Base-by-base conservation (phyloP, 805 yeast species). In the Candida gorgasii region DNA sequence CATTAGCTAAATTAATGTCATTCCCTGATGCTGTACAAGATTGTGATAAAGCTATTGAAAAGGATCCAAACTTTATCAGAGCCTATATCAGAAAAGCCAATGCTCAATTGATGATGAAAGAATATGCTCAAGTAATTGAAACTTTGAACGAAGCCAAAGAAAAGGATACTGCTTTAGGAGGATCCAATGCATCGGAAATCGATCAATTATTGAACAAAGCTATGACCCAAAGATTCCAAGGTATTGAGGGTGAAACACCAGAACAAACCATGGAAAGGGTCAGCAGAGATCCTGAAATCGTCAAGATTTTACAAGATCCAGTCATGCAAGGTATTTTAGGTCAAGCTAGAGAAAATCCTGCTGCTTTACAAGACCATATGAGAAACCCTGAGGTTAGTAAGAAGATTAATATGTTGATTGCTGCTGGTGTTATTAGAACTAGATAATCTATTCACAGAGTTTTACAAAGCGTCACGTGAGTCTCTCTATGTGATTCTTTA, bases 71-170 rank as follows among this genome's bases (percentile, higher is more conserved):
- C 15, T 93, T 93, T 66, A 75, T 92, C 58, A 86, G 96, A 72
- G 99, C 98, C 3, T 93, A 90, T 65, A 86, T 93, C 52, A 84
- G 99, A 72, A 93, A 93, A 74, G 98, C 99, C 28, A 87, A 82
- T 52, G 96, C 97, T 14, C 89, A 85, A 71, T 77, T 89, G 60
- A 90, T 95, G 28, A 84, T 89, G 78, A 86, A 84, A 65, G 96
- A 93, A 61, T 92, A 78, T 70, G 73, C 86, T 40, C 78, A 79
- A 54, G 87, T 90, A 48, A 73, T 87, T 58, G 95, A 87, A 55
- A 88, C 97, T 11, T 75, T 93, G 51, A 81, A 81, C 40, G 75
- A 58, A 12, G 99, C 96, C 7, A 83, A 92, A 56, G 78, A 76
- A 23, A 79, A 81, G 58, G 98, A 90, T 65, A 55, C 71, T 34